Conservation (phyloP, 2,329 filamentous ascomycete species). For the Fusarium agapanthi region DNA sequence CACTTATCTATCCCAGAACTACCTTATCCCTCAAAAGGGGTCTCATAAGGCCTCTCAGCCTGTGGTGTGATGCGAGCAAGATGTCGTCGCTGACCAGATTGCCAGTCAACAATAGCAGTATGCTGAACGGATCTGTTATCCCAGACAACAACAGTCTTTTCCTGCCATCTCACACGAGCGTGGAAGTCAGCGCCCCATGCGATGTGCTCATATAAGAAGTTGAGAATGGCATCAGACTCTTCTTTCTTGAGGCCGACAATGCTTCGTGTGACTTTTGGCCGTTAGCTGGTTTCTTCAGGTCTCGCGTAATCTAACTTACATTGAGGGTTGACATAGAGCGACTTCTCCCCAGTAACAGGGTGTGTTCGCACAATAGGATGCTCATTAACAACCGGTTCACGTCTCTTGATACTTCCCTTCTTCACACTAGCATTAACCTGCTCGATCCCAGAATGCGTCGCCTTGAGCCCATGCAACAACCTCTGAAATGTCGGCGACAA, state of each 20-base stretch:
- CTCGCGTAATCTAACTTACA: slow-evolving; percentile 61
- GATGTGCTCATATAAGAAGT: slow-evolving; percentile 71
- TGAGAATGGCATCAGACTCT: slow-evolving; percentile 79
- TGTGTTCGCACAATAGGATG: slow-evolving; percentile 86
- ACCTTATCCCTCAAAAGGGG: slow-evolving; percentile 49
- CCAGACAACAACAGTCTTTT: slow-evolving; percentile 85
- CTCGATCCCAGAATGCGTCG: slow-evolving; percentile 83
- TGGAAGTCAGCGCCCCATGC: slow-evolving; percentile 71
- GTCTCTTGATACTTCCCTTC: slow-evolving; percentile 74
- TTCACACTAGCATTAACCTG: slow-evolving; percentile 76
- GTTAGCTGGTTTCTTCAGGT: neutral
- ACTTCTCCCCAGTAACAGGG: slow-evolving; percentile 84
- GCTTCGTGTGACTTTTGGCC: slow-evolving; percentile 72
- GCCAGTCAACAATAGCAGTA: slow-evolving; percentile 84
- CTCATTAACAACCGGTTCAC: slow-evolving; percentile 77
- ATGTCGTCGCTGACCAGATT: slow-evolving; percentile 79
- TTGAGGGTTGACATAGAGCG: slow-evolving; percentile 82
- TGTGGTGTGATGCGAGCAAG: slow-evolving; percentile 84
- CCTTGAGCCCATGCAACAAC: slow-evolving; percentile 81
- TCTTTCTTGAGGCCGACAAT: slow-evolving; percentile 89
- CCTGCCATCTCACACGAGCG: slow-evolving; percentile 78
- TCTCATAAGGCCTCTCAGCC: slow-evolving; percentile 81
- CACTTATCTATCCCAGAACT: neutral
- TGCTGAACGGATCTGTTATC: slow-evolving; percentile 85
- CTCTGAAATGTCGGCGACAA: slow-evolving; percentile 82